Conservation (phyloP, 2,329 filamentous ascomycete genomes). For the Plenodomus tracheiphilus region DNA sequence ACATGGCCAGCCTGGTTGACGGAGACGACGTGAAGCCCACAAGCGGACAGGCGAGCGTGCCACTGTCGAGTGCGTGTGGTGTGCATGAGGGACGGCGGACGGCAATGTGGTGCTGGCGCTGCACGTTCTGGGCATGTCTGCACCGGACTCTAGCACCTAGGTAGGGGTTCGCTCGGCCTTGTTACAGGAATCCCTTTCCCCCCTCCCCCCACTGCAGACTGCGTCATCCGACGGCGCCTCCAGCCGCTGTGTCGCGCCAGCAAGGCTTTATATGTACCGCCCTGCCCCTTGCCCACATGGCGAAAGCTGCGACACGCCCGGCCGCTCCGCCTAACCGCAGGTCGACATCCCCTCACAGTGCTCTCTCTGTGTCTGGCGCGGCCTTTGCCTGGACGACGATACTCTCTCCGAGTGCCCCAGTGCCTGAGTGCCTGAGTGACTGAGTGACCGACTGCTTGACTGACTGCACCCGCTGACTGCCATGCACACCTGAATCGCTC, state of each 20-base stretch:
- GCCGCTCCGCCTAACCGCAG: slow-evolving; percentile 21
- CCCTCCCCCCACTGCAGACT: no score
- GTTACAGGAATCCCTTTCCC: slow-evolving; percentile 22
- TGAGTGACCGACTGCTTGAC: not conserved
- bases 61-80: not conserved
- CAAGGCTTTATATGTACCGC: slow-evolving; percentile 4
- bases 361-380: no score
- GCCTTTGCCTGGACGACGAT: no score
- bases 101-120: no score
- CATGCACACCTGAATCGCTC: slow-evolving; percentile 2
- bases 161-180: slow-evolving; percentile 11
- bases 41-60: not conserved
- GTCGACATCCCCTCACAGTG: slow-evolving; percentile 4
- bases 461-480: slow-evolving; percentile 5
- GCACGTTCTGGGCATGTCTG: not conserved
- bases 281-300: slow-evolving; percentile 24
- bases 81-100: not conserved
- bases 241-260: slow-evolving; percentile 14
- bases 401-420: not conserved
- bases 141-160: no score
- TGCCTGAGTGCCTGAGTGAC: slow-evolving; percentile 2
- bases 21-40: not conserved
- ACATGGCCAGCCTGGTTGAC: no score
- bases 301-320: slow-evolving; percentile 23
- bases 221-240: slow-evolving; percentile 30